phyloP scores from a whole-genome alignment of 768 basidiomycete species.

The Leucosporidium creatinivorum region DNA sequence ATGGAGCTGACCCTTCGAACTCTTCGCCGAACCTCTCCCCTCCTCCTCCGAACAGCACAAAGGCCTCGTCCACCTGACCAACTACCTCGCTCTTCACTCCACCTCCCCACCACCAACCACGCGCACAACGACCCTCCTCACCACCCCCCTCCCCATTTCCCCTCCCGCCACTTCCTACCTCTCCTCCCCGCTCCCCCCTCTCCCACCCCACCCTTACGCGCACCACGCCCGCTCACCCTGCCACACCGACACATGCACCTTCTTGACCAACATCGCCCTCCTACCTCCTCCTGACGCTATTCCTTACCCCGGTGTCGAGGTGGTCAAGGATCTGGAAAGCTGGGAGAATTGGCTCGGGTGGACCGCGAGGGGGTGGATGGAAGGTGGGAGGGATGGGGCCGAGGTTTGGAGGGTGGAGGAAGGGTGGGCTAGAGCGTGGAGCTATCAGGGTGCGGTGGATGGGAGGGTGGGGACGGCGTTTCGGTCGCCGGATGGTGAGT shows the following conservation, averaged over 20 bases:
- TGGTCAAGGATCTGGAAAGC: background rate
- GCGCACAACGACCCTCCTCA: background rate
- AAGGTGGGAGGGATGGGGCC: background rate
- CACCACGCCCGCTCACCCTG: slow-evolving; percentile 28
- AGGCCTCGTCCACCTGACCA: slow-evolving; percentile 12
- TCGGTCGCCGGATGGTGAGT: slow-evolving; percentile 30
- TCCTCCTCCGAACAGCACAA: slow-evolving; percentile 7
- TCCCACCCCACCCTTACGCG: slow-evolving; percentile 18
- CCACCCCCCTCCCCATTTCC: slow-evolving; percentile 2
- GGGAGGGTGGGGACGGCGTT: slow-evolving; percentile 27
- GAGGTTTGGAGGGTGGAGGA: slow-evolving; percentile 18
- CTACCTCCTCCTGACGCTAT: slow-evolving; percentile 27
- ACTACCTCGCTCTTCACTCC: background rate
- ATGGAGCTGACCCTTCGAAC: too few relatives aligned
- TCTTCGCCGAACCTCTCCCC: too few relatives aligned
- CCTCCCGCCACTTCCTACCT: background rate
- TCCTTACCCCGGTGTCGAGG: slow-evolving; percentile 11
- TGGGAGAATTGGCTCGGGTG: slow-evolving; percentile 24
- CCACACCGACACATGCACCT: slow-evolving; percentile 19
- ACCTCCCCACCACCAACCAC: background rate
- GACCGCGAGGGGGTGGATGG: slow-evolving; percentile 10
- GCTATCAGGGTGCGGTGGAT: slow-evolving; percentile 27
- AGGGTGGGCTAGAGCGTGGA: slow-evolving; percentile 15
- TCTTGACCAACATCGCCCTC: slow-evolving; percentile 31
- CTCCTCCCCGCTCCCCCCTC: background rate